Evolutionary conservation across 2,329 filamentous ascomycete genomes (phyloP).

Genomic region (Xylaria sp.): DNA sequence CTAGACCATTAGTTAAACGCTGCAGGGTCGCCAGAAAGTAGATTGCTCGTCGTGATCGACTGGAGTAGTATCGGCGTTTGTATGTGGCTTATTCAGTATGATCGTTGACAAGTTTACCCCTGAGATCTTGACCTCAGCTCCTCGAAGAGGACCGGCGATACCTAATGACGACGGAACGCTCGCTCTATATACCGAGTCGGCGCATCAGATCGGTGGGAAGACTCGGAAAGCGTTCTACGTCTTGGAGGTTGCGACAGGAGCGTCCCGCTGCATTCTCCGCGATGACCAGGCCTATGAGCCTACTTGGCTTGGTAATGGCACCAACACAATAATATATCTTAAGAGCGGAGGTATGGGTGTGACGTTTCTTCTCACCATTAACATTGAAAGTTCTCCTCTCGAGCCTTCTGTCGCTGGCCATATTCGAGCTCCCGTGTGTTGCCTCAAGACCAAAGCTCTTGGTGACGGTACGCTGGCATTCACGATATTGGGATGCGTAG

Average conservation of each 20-base stretch:
- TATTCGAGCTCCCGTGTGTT: slow-evolving; percentile 50
- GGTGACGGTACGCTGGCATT: slow-evolving; percentile 52
- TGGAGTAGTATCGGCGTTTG: slow-evolving; percentile 3
- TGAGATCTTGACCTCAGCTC: slow-evolving; percentile 49
- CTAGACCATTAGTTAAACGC: not conserved
- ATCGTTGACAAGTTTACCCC: slow-evolving; percentile 48
- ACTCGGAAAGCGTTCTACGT: slow-evolving; percentile 51
- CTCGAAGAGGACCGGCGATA: slow-evolving; percentile 51
- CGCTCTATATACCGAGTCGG: slow-evolving; percentile 55
- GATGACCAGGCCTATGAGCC: slow-evolving; percentile 50
- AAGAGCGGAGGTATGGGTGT: slow-evolving; percentile 46
- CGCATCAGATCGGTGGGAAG: slow-evolving; percentile 49
- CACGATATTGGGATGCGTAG: slow-evolving; percentile 51
- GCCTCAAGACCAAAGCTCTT: slow-evolving; percentile 52
- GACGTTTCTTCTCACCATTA: slow-evolving; percentile 50
- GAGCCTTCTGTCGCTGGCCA: slow-evolving; percentile 46
- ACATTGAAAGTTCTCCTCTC: slow-evolving; percentile 39
- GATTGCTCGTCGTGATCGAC: not conserved
- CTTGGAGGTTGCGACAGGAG: slow-evolving; percentile 49
- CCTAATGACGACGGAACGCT: slow-evolving; percentile 56
- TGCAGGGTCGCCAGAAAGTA: not conserved
- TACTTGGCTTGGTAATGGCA: slow-evolving; percentile 51
- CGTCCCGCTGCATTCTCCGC: slow-evolving; percentile 44
- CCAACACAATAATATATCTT: slow-evolving; percentile 51
- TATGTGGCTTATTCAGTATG: slow-evolving; percentile 26